These are phyloP conservation scores for Stephania yunnanensis DNA, from an alignment of 164 flowering plant genomes.

Conservation along the genomic window DNA sequence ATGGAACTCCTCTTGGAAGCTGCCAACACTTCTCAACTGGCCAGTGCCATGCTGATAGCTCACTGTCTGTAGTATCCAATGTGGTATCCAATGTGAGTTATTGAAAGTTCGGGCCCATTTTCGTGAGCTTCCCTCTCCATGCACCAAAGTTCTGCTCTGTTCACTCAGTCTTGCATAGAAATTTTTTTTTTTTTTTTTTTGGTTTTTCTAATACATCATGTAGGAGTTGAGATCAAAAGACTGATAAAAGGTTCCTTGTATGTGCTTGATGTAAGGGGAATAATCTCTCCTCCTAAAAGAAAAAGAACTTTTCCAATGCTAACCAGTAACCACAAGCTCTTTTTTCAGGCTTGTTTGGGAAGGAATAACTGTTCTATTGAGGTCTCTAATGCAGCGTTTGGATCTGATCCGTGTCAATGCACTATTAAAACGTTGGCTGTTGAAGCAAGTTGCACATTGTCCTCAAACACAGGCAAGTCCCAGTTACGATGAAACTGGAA, in stretches of 20 bases:
- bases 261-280: too few species aligned
- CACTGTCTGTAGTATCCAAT: constrained; percentile 58
- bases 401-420: constrained; percentile 64
- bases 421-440: constrained; percentile 66
- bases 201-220: neutral
- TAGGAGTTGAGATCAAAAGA: neutral
- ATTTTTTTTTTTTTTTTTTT: too few species aligned
- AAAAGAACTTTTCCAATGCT: neutral
- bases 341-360: constrained; percentile 73
- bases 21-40: constrained; percentile 63
- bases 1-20: constrained; percentile 78
- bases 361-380: constrained; percentile 47
- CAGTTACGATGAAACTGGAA: neutral
- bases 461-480: constrained; percentile 12
- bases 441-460: constrained; percentile 50
- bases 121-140: neutral
- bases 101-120: neutral
- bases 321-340: neutral
- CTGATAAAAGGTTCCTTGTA: too few species aligned
- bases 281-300: too few species aligned
- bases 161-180: neutral
- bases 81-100: constrained; percentile 47
- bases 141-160: neutral
- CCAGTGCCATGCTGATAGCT: constrained; percentile 64
- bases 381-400: constrained; percentile 54